Conservation (phyloP, 495 filamentous ascomycete species). For the Poronia punctata region DNA sequence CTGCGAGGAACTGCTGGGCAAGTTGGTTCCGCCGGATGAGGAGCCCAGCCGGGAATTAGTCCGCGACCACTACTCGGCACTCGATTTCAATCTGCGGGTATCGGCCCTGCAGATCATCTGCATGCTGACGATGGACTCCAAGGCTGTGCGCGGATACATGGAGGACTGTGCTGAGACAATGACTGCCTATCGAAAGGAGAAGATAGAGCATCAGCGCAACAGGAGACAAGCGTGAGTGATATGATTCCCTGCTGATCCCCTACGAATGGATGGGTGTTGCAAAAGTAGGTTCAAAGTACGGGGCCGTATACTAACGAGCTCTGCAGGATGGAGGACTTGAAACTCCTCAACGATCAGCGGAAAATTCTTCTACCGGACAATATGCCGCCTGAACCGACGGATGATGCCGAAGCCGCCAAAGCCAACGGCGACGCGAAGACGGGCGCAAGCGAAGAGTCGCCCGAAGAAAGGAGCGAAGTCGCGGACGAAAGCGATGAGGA, state of each 20-base stretch:
- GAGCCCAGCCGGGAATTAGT: slow-evolving; percentile 71
- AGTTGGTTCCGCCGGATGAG: slow-evolving; percentile 69
- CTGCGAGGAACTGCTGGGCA: slow-evolving; percentile 71
- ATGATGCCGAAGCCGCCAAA: slow-evolving; percentile 34
- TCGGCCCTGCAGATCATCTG: slow-evolving; percentile 79
- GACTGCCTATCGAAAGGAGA: slow-evolving; percentile 90
- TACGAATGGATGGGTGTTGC: no score
- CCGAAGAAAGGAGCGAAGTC: slow-evolving; percentile 57
- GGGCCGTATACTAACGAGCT: slow-evolving; percentile 18
- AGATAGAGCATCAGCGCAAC: slow-evolving; percentile 82
- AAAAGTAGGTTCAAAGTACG: no score
- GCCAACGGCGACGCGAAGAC: slow-evolving; percentile 53
- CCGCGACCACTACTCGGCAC: slow-evolving; percentile 55
- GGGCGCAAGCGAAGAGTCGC: slow-evolving; percentile 53
- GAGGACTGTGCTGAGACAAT: slow-evolving; percentile 85
- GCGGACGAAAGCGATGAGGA: slow-evolving; percentile 59
- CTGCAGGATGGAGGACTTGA: slow-evolving; percentile 71
- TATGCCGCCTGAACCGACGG: slow-evolving; percentile 57
- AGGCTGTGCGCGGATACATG: slow-evolving; percentile 77
- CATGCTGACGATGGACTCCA: slow-evolving; percentile 79
- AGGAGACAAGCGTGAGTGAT: slow-evolving; percentile 81
- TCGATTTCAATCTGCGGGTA: slow-evolving; percentile 79
- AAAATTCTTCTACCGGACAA: slow-evolving; percentile 78
- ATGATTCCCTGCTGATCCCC: no score
- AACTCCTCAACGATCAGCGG: slow-evolving; percentile 73